Evolutionary conservation across 1,139 yeast genomes (phyloP).

Genomic region (Hyphopichia pseudoburtonii): DNA sequence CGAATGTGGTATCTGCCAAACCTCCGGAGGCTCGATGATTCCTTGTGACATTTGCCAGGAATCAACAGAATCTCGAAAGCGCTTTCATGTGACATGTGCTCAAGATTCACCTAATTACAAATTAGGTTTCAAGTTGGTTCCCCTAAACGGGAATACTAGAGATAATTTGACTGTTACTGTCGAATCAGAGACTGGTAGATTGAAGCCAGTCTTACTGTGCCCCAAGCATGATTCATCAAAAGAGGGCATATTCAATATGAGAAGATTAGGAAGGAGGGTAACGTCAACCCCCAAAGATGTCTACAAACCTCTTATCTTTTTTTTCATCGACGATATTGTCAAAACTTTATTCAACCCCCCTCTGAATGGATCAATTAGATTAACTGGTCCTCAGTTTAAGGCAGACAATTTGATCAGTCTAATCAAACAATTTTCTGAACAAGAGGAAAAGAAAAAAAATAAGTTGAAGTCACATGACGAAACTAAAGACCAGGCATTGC

Average conservation of each 20-base stretch:
- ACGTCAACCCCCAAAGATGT: slow-evolving; percentile 24
- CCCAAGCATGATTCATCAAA: slow-evolving; percentile 28
- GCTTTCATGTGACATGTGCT: slow-evolving; percentile 70
- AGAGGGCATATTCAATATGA: slow-evolving; percentile 11
- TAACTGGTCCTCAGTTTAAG: slow-evolving; percentile 34
- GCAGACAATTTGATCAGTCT: slow-evolving; percentile 28
- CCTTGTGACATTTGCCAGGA: slow-evolving; percentile 29
- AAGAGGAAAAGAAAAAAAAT: slow-evolving; percentile 9
- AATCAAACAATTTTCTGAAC: slow-evolving; percentile 12
- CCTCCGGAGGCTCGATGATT: slow-evolving; percentile 30
- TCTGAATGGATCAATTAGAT: slow-evolving; percentile 8
- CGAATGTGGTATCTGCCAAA: slow-evolving; percentile 30
- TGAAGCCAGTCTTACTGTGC: slow-evolving; percentile 46
- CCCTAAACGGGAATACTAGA: slow-evolving; percentile 17
- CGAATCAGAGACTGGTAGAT: slow-evolving; percentile 34
- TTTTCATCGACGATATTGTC: slow-evolving; percentile 44
- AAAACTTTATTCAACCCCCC: slow-evolving; percentile 16
- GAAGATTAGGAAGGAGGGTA: slow-evolving; percentile 36
- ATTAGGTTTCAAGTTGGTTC: slow-evolving; percentile 46
- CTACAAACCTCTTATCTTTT: slow-evolving; percentile 35
- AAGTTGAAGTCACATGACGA: slow-evolving; percentile 9
- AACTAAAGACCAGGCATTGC: background rate
- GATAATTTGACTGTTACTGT: slow-evolving; percentile 24
- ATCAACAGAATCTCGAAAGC: slow-evolving; percentile 7
- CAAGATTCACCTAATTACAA: slow-evolving; percentile 44